Evolutionary conservation across 139 green algal species (phyloP), one percentile per base, ranked within the genome.

Genomic region (Picochlorum sp.): DNA sequence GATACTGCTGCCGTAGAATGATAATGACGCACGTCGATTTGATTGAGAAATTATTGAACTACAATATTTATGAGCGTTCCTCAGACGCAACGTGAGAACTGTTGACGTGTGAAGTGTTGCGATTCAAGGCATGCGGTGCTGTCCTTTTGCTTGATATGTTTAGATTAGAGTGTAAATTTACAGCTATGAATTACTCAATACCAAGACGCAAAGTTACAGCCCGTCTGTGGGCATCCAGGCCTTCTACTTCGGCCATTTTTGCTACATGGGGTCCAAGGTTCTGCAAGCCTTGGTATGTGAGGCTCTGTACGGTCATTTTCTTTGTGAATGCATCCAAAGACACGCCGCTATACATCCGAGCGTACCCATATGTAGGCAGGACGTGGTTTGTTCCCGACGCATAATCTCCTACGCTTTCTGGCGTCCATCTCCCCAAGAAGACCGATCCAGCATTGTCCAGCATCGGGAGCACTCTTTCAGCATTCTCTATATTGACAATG

Each of bases 1-100:
- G 94, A 2, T 99, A 99, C 79, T 99, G 94, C 86, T 99, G 94
- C 72, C 82, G 94, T 3, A 79, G 94, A 32, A 99, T 99, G 94
- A 77, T 99, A 3, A 96, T 99, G 92, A 80, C 73, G 10, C 85
- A 91, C 68, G 85, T 92, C 23, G 94, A 99, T 65, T 79, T 99
- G 4, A 99, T 99, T 59, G 92, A 98, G 69, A 98, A 98, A 79
- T 83, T 99, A 49, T 77, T 99, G 1, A 94, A 93, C 50, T 99
- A 99, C 78, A 99, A 98, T 86, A 95, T 80, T 10, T 65, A 91
- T 57, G 89, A 95, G 67, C 71, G 76, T 6, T 66, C 71, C 10
- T 13, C 32, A 26, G 38, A 66, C 18, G 47, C 47, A 21, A 54
- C 5, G 11, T 21, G 47, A 26, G 16, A 54, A 54, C 18, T 41